Base-by-base conservation (phyloP, 176 grass and related monocot genomes). In the Aegilops longissima region DNA sequence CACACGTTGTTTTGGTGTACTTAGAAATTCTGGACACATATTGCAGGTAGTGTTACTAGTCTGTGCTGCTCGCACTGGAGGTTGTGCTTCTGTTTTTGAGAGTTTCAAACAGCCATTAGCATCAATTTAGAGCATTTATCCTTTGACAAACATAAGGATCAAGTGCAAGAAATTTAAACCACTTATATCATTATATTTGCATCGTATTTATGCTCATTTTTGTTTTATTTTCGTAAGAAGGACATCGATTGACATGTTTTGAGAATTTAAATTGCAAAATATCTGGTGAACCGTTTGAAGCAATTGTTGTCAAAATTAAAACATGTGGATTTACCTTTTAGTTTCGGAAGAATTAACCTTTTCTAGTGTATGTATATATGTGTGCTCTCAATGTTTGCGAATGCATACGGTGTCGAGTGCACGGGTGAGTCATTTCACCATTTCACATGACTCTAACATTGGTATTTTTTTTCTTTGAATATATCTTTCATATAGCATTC, bases 401-500 rank as follows among this genome's bases (percentile, higher is more conserved):
- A 35, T 59, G 17, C 56, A 73, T 49, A 71, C 80, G 66, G 49
- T 49, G 17, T 56, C 52, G 78, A 45, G 42, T 45, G 42, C 42
- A 45, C 11, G 3, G 44, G 44, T 47, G 44, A 47, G 44, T 47
- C 44, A 47, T 38, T 77, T 75, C 27, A 74, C 10, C 35, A 59
- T 36, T 70, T 36, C 33, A 27, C 12, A 67, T 67, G 68, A 16
- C 51, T 13, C 9, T 68, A 75, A 80, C 67, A 31, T 61, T 74
- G 24, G 11, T 80, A 74, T 61, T 6, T 73, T 39, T 29, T 80
- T 10, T 66, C 76, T 78, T 69, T 76, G 14, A 66, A 58, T 79
- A 73, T 87, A 52, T 78, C 5, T 29, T 29, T 25, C 1, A 56
- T 51, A 34, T 82, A 95, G 91, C 83, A 94, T 87, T 86, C 91